Evolutionary conservation across 176 grass and related monocot species (phyloP), one percentile per base, ranked within the genome.

Genomic region (Musa schizocarpa): DNA sequence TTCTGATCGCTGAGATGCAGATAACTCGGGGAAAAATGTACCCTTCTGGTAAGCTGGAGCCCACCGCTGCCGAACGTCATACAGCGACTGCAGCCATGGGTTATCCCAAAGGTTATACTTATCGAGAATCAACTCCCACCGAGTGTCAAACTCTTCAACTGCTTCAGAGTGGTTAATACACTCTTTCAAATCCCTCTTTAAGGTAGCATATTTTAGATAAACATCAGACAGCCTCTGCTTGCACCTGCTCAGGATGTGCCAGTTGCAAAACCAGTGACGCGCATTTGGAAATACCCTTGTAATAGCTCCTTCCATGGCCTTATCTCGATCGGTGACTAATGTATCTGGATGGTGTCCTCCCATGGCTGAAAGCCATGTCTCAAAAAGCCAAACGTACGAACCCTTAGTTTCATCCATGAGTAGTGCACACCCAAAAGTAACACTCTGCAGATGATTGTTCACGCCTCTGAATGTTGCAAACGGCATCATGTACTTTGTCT

Each of bases 401-500:
- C 84, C 81, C 66, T 90, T 86, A 3, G 78, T 86, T 77, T 90
- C 88, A 63, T 90, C 88, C 85, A 91, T 83, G 27, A 85, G 79
- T 51, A 91, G 75, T 69, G 81, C 81, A 64, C 79, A 91, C 2
- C 88, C 88, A 53, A 87, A 85, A 52, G 62, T 84, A 64, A 87
- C 64, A 63, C 68, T 81, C 53, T 91, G 88, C 61, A 87, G 56
- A 76, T 87, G 88, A 69, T 91, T 85, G 27, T 91, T 91, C 22
- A 91, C 27, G 16, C 88, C 88, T 51, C 79, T 79, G 51, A 91
- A 87, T 27, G 51, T 84, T 2, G 79, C 85, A 61, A 90, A 84
- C 2, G 84, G 88, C 88, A 90, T 90, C 84, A 90, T 83, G 69
- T 90, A 86, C 65, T 90, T 90, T 25, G 84, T 86, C 63, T 86